phyloP scores from a whole-genome alignment of 805 yeast genomes.

The Cyberlindnera misumaiensis region DNA sequence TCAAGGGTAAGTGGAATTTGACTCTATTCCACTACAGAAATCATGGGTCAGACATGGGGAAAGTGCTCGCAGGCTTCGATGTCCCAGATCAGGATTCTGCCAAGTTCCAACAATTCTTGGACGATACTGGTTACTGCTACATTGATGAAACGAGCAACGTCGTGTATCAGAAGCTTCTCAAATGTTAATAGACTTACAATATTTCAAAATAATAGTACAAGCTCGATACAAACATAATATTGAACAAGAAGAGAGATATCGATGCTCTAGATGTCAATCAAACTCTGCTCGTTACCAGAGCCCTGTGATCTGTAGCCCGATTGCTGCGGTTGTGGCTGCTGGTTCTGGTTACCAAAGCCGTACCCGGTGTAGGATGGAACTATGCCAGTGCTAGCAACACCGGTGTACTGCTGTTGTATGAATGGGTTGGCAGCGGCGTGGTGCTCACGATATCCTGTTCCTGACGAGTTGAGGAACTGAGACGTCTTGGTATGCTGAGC shows the following conservation, averaged over 20 bases:
- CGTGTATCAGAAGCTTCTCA: conserved; percentile 77
- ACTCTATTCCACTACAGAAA: conserved; percentile 95
- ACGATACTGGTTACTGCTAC: conserved; percentile 67
- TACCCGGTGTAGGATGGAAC: conserved; percentile 87
- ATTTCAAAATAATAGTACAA: conserved; percentile 42
- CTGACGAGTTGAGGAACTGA: conserved; percentile 79
- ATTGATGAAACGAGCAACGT: conserved; percentile 78
- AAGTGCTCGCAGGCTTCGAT: conserved; percentile 82
- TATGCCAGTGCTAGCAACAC: conserved; percentile 57
- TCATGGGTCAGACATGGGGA: conserved; percentile 93
- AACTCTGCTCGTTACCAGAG: conserved; percentile 21
- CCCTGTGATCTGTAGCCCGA: conserved; percentile 10
- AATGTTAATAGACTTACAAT: conserved; percentile 37
- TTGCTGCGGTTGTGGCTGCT: conserved; percentile 13
- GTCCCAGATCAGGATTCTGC: conserved; percentile 67
- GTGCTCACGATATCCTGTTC: conserved; percentile 55
- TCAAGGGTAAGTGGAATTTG: conserved; percentile 82
- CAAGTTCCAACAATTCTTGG: conserved; percentile 62
- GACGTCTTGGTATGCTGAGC: conserved; percentile 86
- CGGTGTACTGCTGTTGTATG: conserved; percentile 62
- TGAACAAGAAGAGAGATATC: background rate
- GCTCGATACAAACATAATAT: background rate
- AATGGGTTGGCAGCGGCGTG: conserved; percentile 32
- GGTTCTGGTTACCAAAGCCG: conserved; percentile 80
- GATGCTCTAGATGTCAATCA: conserved; percentile 21